phyloP scores from a whole-genome alignment of 306 rosid species.

The Prunus kanzakura region DNA sequence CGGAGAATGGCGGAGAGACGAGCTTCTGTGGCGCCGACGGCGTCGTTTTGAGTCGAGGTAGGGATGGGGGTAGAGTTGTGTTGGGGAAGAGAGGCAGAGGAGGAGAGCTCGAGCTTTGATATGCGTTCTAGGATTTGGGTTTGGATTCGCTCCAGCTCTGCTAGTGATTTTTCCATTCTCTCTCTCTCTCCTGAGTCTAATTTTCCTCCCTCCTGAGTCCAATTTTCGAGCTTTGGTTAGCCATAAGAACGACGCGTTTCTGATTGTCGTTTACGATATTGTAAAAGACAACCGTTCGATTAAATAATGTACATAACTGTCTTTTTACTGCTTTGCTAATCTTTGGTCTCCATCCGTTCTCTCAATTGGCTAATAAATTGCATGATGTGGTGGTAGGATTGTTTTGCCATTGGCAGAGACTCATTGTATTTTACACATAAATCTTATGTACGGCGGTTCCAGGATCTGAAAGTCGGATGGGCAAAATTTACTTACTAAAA shows the following conservation, averaged over 20 bases:
- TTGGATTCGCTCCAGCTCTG: conserved; percentile 50
- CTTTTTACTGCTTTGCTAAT: too few species aligned
- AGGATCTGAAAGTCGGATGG: too few species aligned
- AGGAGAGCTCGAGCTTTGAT: conserved; percentile 45
- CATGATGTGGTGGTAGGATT: too few species aligned
- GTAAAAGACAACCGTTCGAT: background rate
- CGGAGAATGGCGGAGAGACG: conserved; percentile 69
- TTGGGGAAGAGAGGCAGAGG: conserved; percentile 14
- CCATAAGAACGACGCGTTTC: background rate
- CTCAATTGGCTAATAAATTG: too few species aligned
- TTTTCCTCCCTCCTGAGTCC: background rate
- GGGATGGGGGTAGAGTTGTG: conserved; percentile 7
- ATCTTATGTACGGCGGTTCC: too few species aligned
- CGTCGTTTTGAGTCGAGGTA: background rate
- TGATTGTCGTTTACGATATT: background rate
- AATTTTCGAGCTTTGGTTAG: background rate
- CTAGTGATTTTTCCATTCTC: conserved; percentile 41
- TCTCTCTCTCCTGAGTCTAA: background rate
- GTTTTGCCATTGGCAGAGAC: too few species aligned
- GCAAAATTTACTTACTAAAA: too few species aligned
- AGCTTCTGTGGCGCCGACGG: conserved; percentile 41
- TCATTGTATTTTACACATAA: too few species aligned
- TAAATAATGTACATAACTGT: too few species aligned
- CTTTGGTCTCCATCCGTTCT: too few species aligned
- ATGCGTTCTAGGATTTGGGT: conserved; percentile 44